Evolutionary conservation across 2,329 filamentous ascomycete species (phyloP).

Genomic region (Thielaviopsis cerberus): DNA sequence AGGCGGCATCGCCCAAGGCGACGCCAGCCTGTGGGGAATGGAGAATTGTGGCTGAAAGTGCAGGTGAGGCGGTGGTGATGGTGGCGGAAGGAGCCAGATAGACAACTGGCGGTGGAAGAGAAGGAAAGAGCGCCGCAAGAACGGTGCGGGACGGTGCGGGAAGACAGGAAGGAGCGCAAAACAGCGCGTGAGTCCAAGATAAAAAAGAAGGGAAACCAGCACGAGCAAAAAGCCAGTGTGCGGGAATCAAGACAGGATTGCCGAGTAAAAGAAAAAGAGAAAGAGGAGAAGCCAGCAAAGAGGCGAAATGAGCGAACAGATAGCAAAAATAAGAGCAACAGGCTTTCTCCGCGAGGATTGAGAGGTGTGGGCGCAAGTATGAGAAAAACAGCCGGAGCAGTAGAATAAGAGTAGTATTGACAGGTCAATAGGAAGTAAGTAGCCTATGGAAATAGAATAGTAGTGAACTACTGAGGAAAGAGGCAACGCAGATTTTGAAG

Average conservation of each 20-base stretch:
- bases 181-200: background rate
- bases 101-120: background rate
- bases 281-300: background rate
- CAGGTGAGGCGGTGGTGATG: background rate
- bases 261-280: background rate
- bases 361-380: background rate
- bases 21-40: slow-evolving; percentile 1
- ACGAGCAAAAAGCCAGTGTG: background rate
- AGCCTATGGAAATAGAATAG: background rate
- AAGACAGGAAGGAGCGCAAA: background rate
- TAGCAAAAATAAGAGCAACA: background rate
- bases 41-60: slow-evolving; percentile 1
- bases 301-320: background rate
- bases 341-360: too few relatives aligned
- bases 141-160: background rate
- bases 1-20: slow-evolving; percentile 8
- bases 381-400: background rate
- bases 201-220: background rate
- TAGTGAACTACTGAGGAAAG: background rate
- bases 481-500: background rate
- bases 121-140: background rate
- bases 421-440: background rate
- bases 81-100: background rate
- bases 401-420: background rate
- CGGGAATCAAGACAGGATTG: background rate